phyloP scores from a whole-genome alignment of 1,139 yeast genomes.

The Citeromyces siamensis region DNA sequence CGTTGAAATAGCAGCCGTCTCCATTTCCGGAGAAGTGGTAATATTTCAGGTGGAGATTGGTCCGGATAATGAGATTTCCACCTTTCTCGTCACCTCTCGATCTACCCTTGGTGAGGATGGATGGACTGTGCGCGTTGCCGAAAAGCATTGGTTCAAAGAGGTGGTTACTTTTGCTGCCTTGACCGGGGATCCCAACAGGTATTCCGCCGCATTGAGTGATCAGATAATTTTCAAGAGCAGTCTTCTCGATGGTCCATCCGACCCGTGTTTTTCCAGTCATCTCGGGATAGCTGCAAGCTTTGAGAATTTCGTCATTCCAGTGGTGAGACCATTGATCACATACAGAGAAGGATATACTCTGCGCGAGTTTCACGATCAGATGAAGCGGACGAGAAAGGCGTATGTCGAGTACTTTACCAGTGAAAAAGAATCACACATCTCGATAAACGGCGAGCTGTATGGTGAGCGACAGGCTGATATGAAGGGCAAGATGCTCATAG shows the following conservation, averaged over 20 bases:
- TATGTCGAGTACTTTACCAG: constrained; percentile 14
- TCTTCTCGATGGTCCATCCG: constrained; percentile 22
- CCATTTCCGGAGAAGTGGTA: constrained; percentile 37
- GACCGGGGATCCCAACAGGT: constrained; percentile 29
- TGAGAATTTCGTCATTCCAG: constrained; percentile 21
- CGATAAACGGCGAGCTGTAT: constrained; percentile 13
- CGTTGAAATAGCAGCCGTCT: constrained; percentile 24
- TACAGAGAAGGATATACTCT: constrained; percentile 1
- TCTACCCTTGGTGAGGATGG: constrained; percentile 33
- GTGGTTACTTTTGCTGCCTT: constrained; percentile 36
- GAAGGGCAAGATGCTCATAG: constrained; percentile 22
- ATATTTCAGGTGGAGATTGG: constrained; percentile 24
- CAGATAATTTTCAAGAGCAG: constrained; percentile 25
- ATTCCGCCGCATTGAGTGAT: constrained; percentile 19
- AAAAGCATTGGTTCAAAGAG: constrained; percentile 28
- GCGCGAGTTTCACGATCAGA: background rate
- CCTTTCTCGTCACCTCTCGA: constrained; percentile 14
- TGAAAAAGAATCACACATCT: constrained; percentile 9
- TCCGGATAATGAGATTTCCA: constrained; percentile 6
- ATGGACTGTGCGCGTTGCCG: constrained; percentile 40
- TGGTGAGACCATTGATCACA: background rate
- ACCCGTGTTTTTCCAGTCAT: constrained; percentile 27
- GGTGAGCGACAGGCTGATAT: constrained; percentile 13
- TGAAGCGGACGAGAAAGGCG: constrained; percentile 12
- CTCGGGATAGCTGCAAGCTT: constrained; percentile 32